Conservation (phyloP, 257 asterid species). For the Nicotiana sylvestris region DNA sequence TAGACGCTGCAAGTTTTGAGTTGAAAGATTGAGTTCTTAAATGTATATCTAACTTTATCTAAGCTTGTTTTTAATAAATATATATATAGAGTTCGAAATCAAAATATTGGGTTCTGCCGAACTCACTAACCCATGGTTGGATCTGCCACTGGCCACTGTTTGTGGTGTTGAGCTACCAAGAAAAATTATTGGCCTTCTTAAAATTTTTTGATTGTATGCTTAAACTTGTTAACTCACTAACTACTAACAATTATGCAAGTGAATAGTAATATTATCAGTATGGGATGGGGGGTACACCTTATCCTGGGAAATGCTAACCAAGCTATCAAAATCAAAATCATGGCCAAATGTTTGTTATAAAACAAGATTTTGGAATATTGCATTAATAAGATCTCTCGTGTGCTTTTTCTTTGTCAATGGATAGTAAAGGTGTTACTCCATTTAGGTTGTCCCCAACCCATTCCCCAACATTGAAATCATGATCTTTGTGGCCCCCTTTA, state of each 20-base stretch:
- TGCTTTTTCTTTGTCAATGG: background rate
- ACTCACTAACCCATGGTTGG: too few species aligned
- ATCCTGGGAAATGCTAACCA: constrained; percentile 6
- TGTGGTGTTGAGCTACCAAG: too few species aligned
- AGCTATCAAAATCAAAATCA: background rate
- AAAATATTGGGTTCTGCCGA: too few species aligned
- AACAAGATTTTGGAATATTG: background rate
- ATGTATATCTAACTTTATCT: too few species aligned
- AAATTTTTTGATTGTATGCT: too few species aligned
- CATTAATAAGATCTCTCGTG: background rate
- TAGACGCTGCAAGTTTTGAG: too few species aligned
- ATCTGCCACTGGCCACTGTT: too few species aligned
- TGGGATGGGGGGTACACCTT: background rate
- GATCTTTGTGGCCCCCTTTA: background rate
- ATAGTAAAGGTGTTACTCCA: background rate
- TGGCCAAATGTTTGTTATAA: background rate
- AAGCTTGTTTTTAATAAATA: too few species aligned
- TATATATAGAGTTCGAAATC: too few species aligned
- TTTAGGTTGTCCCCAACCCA: too few species aligned
- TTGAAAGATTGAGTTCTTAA: too few species aligned
- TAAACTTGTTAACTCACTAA: background rate
- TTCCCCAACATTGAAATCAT: background rate
- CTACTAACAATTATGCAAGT: background rate
- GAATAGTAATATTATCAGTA: background rate
- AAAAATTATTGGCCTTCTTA: too few species aligned